A percentile compares a stretch with the other conserved stretches of the same genome.
Evolutionary conservation across 129 eudicot species (phyloP).

Genomic region (Flaveria linearis): DNA sequence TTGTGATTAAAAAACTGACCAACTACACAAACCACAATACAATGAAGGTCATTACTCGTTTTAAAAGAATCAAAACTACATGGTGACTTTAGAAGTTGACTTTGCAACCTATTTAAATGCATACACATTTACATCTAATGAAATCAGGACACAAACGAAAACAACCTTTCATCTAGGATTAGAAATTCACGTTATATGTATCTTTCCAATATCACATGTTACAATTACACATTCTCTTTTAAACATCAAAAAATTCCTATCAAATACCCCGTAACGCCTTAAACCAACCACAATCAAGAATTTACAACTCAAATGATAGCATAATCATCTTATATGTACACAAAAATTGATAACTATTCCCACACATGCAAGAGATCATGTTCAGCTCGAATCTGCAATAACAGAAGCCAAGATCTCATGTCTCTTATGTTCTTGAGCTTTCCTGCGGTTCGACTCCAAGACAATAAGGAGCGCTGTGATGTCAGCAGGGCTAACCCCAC

Average conservation of each 20-base stretch:
- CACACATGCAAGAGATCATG: background rate
- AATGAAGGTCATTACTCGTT: no score
- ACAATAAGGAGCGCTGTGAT: constrained; percentile 86
- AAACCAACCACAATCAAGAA: background rate
- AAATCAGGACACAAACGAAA: background rate
- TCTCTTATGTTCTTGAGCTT: constrained; percentile 48
- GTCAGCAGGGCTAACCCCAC: constrained; percentile 97
- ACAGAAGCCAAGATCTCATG: constrained; percentile 47
- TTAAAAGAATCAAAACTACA: no score
- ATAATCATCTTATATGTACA: background rate
- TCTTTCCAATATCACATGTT: background rate
- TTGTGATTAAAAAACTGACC: no score
- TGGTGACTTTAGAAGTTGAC: background rate
- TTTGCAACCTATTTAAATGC: no score
- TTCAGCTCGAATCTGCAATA: constrained; percentile 30
- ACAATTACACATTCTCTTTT: background rate
- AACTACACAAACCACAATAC: no score
- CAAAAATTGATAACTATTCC: background rate
- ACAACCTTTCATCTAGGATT: background rate
- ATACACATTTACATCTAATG: no score
- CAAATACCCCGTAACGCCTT: background rate
- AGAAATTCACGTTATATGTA: background rate
- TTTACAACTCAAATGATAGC: background rate
- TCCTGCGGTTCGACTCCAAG: constrained; percentile 74
- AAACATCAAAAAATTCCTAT: background rate